These are phyloP conservation scores for Podila minutissima DNA, from an alignment of 192 early-diverging fungal genomes.

Conservation along the genomic window DNA sequence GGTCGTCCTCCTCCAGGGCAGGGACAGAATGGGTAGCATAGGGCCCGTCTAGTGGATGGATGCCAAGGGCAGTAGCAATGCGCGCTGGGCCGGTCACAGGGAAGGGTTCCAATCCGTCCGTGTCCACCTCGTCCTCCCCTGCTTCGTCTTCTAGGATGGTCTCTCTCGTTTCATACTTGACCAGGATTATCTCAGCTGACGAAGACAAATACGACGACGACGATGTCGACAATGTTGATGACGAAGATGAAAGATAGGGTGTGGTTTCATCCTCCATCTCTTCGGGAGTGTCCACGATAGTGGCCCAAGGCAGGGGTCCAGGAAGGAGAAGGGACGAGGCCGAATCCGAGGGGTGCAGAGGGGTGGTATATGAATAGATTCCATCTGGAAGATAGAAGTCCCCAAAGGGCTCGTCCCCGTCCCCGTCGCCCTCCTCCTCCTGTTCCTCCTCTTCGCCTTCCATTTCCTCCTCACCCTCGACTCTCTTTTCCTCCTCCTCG, in stretches of 20 bases:
- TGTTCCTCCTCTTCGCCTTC: neutral
- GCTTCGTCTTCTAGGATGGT: neutral
- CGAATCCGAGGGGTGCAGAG: neutral
- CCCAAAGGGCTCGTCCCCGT: neutral
- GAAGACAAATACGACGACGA: neutral
- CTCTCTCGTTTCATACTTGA: constrained; percentile 4
- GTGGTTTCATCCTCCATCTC: constrained; percentile 4
- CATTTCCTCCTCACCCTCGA: neutral
- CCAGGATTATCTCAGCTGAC: neutral
- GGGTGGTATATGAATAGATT: neutral
- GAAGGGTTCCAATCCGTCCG: neutral
- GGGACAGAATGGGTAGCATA: too few relatives aligned
- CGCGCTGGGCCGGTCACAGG: neutral
- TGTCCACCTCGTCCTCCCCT: neutral
- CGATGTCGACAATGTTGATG: neutral
- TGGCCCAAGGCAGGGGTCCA: neutral
- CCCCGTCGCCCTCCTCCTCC: neutral
- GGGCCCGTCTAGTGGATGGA: neutral
- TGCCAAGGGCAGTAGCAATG: too few relatives aligned
- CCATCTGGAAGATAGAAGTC: neutral
- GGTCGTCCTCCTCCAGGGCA: too few relatives aligned
- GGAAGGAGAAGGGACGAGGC: neutral
- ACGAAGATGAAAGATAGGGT: neutral
- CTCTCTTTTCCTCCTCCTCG: neutral
- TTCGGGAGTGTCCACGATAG: neutral